Evolutionary conservation across 2,329 filamentous ascomycete species (phyloP).

Genomic region (Bipolaris victoriae): DNA sequence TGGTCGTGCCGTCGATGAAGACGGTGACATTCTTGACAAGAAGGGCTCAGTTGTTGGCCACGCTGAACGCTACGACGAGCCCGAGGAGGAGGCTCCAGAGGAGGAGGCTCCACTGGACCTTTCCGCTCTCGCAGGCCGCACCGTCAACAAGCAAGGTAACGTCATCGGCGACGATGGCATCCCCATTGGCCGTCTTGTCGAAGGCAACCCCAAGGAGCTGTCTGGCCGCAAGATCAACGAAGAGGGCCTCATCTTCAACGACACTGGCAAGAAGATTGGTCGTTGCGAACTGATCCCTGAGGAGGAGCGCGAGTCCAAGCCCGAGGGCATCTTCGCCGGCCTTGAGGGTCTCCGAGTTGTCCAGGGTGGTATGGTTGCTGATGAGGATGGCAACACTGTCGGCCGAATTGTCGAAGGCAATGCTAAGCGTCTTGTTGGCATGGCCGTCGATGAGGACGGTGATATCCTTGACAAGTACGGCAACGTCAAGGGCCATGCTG

Average conservation of each 20-base stretch:
- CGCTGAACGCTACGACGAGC: constrained; percentile 65
- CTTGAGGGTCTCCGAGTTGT: constrained; percentile 57
- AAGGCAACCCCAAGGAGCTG: constrained; percentile 69
- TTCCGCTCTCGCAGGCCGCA: constrained; percentile 55
- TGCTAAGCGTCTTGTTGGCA: constrained; percentile 64
- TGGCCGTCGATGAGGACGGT: constrained; percentile 67
- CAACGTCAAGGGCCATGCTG: constrained; percentile 66
- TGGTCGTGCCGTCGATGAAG: constrained; percentile 58
- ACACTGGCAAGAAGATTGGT: constrained; percentile 73
- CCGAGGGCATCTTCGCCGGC: constrained; percentile 59
- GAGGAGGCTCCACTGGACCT: constrained; percentile 54
- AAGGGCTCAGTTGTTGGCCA: constrained; percentile 60
- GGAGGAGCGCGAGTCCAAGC: constrained; percentile 63
- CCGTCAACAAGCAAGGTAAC: constrained; percentile 58
- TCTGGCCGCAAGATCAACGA: constrained; percentile 74
- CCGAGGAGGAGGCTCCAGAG: constrained; percentile 61
- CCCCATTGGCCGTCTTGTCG: constrained; percentile 67
- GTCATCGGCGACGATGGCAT: constrained; percentile 59
- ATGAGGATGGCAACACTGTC: constrained; percentile 58
- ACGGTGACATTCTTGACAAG: constrained; percentile 61
- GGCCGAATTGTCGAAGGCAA: constrained; percentile 65
- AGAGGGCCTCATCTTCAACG: constrained; percentile 73
- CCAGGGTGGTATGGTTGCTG: constrained; percentile 56
- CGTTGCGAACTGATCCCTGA: constrained; percentile 71
- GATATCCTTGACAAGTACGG: constrained; percentile 67